Evolutionary conservation across 768 basidiomycete species (phyloP), one percentile per base, ranked within the genome.

Genomic region (Termitomyces sp.): DNA sequence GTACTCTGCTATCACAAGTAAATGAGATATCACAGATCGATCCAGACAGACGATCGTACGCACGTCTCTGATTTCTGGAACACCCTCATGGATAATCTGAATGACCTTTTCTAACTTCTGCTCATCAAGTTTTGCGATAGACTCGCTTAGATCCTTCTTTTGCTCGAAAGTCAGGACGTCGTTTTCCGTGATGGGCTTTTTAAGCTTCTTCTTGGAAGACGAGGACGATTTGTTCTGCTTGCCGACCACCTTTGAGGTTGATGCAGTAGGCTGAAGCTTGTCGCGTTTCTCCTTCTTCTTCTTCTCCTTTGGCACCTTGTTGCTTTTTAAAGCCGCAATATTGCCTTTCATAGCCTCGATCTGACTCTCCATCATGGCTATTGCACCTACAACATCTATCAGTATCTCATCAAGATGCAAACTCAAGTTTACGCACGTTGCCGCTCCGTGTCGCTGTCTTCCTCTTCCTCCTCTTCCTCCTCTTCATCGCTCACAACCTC

Each of bases 121-220:
- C 21, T 87, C 94, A 61, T 97, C 92, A 25, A 97, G 83, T 65
- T 82, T 82, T 58, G 81, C 80, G 62, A 99, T 99, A 51, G 94
- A 91, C 72, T 98, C 94, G 66, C 94, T 96, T 55, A 99, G 76
- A 68, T 98, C 94, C 73, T 97, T 94, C 87, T 99, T 99, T 78
- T 98, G 96, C 62, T 94, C 92, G 69, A 96, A 91, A 51, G 91
- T 89, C 37, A 98, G 79, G 46, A 88, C 85, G 56, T 94, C 91
- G 64, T 91, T 88, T 62, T 92, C 89, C 10, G 81, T 72, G 43
- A 84, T 69, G 39, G 78, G 76, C 68, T 88, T 89, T 78, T 89
- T 90, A 34, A 72, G 62, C 65, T 80, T 83, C 72, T 85, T 86
- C 74, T 84, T 85, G 40, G 52, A 55, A 5, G 76, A 64, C 14